Evolutionary conservation across 257 asterid genomes (phyloP).

Genomic region (Prunella vulgaris): DNA sequence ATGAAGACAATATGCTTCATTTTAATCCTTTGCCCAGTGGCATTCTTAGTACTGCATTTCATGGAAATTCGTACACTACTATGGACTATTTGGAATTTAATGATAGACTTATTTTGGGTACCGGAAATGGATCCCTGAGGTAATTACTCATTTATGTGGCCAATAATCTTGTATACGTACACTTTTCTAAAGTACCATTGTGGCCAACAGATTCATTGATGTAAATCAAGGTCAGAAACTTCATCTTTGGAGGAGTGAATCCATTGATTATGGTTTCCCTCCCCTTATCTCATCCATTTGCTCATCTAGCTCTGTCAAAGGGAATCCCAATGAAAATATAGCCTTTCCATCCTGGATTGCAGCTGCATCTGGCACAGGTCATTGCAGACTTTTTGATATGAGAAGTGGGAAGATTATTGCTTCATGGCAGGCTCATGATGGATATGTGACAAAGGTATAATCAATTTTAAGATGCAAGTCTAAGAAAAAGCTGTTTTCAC

Average conservation of each 20-base stretch:
- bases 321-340: conserved; percentile 33
- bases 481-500: conserved; percentile 11
- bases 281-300: conserved; percentile 86
- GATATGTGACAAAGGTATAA: conserved; percentile 90
- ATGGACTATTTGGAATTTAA: conserved; percentile 72
- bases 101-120: conserved; percentile 73
- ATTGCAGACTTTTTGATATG: conserved; percentile 78
- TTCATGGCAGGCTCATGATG: conserved; percentile 99
- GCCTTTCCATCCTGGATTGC: conserved; percentile 86
- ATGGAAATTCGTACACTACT: conserved; percentile 77
- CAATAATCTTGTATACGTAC: conserved; percentile 1
- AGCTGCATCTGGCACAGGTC: conserved; percentile 80
- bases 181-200: conserved; percentile 12
- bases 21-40: conserved; percentile 76
- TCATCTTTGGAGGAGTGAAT: conserved; percentile 86
- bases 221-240: conserved; percentile 82
- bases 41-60: conserved; percentile 69
- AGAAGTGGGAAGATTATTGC: conserved; percentile 79
- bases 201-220: conserved; percentile 75
- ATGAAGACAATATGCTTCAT: conserved; percentile 69
- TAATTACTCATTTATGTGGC: conserved; percentile 28
- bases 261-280: conserved; percentile 60
- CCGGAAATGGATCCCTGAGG: conserved; percentile 97
- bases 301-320: conserved; percentile 57
- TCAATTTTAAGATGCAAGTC: neutral